Conservation (phyloP, 2,329 filamentous ascomycete genomes). For the Clathrospora elynae region DNA sequence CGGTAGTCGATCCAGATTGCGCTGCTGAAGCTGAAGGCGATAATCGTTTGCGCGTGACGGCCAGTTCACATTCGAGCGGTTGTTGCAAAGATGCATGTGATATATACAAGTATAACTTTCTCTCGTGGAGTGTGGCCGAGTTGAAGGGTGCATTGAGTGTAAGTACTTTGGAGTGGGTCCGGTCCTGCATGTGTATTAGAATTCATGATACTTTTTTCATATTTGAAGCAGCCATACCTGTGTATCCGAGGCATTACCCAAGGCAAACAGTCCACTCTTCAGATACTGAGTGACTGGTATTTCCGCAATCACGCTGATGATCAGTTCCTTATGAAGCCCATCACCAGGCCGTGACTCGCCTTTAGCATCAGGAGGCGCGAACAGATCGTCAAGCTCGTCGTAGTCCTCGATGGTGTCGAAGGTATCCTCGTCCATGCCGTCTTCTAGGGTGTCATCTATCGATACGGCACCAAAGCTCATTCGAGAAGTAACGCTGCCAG, state of each 20-base stretch:
- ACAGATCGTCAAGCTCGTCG: slow-evolving; percentile 48
- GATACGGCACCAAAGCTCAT: slow-evolving; percentile 47
- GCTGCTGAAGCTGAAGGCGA: slow-evolving; percentile 37
- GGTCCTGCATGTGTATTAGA: slow-evolving; percentile 5
- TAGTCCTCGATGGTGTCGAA: slow-evolving; percentile 49
- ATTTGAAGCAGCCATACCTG: slow-evolving; percentile 21
- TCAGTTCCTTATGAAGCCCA: slow-evolving; percentile 48
- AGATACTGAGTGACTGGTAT: slow-evolving; percentile 39
- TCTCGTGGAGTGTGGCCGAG: slow-evolving; percentile 44
- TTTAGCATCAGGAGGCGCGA: slow-evolving; percentile 38
- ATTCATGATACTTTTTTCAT: not conserved
- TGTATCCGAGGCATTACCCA: slow-evolving; percentile 22
- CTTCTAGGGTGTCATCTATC: slow-evolving; percentile 47
- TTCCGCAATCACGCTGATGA: slow-evolving; percentile 45
- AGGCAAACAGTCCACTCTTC: slow-evolving; percentile 33
- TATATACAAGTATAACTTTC: slow-evolving; percentile 48
- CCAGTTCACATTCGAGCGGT: slow-evolving; percentile 46
- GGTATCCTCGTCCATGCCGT: slow-evolving; percentile 47
- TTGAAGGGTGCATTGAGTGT: slow-evolving; percentile 44
- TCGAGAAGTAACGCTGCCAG: slow-evolving; percentile 51
- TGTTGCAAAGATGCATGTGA: slow-evolving; percentile 39
- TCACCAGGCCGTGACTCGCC: slow-evolving; percentile 41
- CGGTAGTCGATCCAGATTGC: slow-evolving; percentile 27
- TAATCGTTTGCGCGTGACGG: slow-evolving; percentile 44
- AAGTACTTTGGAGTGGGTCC: slow-evolving; percentile 34